These are phyloP conservation scores for Apiospora marii DNA, from an alignment of 2,329 filamentous ascomycete genomes.

Conservation along the genomic window DNA sequence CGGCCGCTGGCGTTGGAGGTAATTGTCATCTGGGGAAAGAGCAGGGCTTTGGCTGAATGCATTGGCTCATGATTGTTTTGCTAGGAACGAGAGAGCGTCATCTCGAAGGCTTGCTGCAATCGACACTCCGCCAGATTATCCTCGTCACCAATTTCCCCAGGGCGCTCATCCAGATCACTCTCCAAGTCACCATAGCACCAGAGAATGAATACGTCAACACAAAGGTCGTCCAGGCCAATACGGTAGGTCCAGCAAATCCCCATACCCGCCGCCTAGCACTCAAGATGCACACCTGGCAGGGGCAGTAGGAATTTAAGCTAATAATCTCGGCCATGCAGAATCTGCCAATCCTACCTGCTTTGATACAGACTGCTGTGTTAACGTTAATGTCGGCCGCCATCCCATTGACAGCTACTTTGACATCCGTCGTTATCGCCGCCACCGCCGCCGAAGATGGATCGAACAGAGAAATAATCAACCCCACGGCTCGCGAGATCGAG, in stretches of 20 bases:
- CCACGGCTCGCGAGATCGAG: constrained; percentile 68
- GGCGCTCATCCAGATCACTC: constrained; percentile 79
- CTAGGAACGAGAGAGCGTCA: constrained; percentile 78
- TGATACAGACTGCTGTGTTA: constrained; percentile 81
- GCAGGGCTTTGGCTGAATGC: constrained; percentile 1
- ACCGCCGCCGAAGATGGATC: constrained; percentile 48
- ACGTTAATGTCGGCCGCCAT: constrained; percentile 84
- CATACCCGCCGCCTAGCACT: not conserved
- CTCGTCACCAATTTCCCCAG: constrained; percentile 79
- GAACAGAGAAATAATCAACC: constrained; percentile 61
- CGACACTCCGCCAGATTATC: constrained; percentile 76
- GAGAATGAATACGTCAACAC: constrained; percentile 70
- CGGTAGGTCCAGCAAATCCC: constrained; percentile 54
- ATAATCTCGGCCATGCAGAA: constrained; percentile 58
- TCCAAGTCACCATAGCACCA: constrained; percentile 77
- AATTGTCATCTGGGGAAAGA: constrained; percentile 37
- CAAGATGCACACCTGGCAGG: not conserved
- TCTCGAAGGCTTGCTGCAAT: constrained; percentile 78
- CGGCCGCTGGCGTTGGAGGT: constrained; percentile 85
- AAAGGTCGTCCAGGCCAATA: constrained; percentile 65
- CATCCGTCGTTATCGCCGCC: constrained; percentile 70
- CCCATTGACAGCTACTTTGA: constrained; percentile 77
- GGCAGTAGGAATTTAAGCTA: not conserved
- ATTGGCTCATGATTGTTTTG: constrained; percentile 28
- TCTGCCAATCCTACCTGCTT: constrained; percentile 79